Conservation (phyloP, 208 protist species). For the Herpetomonas muscarum region DNA sequence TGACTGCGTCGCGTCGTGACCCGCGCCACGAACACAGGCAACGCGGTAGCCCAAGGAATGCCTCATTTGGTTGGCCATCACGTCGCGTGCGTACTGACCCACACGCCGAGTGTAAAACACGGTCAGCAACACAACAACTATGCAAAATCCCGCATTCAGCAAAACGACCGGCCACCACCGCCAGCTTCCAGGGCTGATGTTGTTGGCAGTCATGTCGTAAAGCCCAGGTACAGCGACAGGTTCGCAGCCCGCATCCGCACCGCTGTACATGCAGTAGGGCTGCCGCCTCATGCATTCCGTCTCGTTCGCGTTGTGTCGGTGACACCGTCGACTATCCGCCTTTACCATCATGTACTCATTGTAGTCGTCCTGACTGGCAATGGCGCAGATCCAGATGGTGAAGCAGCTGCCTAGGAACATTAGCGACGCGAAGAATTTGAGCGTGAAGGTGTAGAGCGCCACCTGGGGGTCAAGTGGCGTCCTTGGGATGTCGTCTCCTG, state of each 20-base stretch:
- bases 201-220: conserved; percentile 78
- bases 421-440: conserved; percentile 67
- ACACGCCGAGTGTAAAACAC: conserved; percentile 45
- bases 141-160: conserved; percentile 64
- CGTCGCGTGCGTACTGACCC: conserved; percentile 39
- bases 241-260: conserved; percentile 31
- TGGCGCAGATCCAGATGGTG: conserved; percentile 65
- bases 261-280: conserved; percentile 57
- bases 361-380: conserved; percentile 45
- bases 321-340: conserved; percentile 53
- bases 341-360: conserved; percentile 27
- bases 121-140: conserved; percentile 37
- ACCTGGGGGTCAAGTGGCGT: conserved; percentile 74
- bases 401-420: conserved; percentile 56
- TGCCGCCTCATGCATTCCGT: conserved; percentile 39
- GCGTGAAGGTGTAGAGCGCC: conserved; percentile 70
- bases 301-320: conserved; percentile 30
- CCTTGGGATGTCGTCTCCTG: conserved; percentile 18
- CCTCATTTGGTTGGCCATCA: conserved; percentile 66
- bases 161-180: conserved; percentile 52
- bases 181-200: conserved; percentile 56
- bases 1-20: conserved; percentile 24
- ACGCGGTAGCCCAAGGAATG: conserved; percentile 73
- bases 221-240: conserved; percentile 58
- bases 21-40: conserved; percentile 60